Evolutionary conservation across 1,284 basidiomycete genomes (phyloP).

Genomic region (Ustanciosporium gigantosporum): DNA sequence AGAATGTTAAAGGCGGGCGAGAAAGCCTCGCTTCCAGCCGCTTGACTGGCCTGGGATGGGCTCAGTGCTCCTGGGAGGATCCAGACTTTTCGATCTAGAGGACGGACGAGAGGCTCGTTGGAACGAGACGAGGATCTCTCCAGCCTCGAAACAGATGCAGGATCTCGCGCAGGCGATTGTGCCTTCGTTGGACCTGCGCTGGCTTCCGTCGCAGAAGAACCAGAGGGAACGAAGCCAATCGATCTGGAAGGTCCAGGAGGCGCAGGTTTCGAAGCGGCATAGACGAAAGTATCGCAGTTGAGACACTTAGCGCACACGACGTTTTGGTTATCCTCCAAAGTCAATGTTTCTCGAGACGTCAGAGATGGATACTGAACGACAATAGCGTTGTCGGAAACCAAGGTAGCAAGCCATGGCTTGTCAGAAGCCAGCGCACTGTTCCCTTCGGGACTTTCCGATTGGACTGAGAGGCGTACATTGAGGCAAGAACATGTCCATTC

Average conservation of each 20-base stretch:
- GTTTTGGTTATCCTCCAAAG: slow-evolving; percentile 11
- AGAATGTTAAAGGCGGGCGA: slow-evolving; percentile 36
- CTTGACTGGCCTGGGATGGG: slow-evolving; percentile 22
- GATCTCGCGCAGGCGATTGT: slow-evolving; percentile 22
- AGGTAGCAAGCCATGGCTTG: slow-evolving; percentile 23
- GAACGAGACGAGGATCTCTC: slow-evolving; percentile 4
- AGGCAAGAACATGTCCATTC: slow-evolving; percentile 38
- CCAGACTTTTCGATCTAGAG: slow-evolving; percentile 36
- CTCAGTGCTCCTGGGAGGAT: slow-evolving; percentile 28
- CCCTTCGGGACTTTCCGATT: too few species aligned
- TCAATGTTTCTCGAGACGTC: slow-evolving; percentile 29
- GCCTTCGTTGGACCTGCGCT: slow-evolving; percentile 1
- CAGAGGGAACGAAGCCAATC: slow-evolving; percentile 27
- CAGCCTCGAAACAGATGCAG: background rate
- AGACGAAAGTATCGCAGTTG: slow-evolving; percentile 35
- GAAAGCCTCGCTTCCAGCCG: slow-evolving; percentile 16
- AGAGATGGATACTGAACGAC: slow-evolving; percentile 21
- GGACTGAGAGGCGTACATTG: slow-evolving; percentile 24
- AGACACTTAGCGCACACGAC: slow-evolving; percentile 36
- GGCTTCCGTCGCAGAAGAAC: slow-evolving; percentile 3
- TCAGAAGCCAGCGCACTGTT: background rate
- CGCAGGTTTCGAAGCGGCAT: slow-evolving; percentile 28
- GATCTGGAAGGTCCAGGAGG: slow-evolving; percentile 32
- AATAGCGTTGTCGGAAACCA: slow-evolving; percentile 27
- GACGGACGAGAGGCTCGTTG: slow-evolving; percentile 28